Percentiles rank a stretch among this genome's conserved stretches.
phyloP scores from a whole-genome alignment of 805 yeast genomes.

The Schwanniomyces yamadae region DNA sequence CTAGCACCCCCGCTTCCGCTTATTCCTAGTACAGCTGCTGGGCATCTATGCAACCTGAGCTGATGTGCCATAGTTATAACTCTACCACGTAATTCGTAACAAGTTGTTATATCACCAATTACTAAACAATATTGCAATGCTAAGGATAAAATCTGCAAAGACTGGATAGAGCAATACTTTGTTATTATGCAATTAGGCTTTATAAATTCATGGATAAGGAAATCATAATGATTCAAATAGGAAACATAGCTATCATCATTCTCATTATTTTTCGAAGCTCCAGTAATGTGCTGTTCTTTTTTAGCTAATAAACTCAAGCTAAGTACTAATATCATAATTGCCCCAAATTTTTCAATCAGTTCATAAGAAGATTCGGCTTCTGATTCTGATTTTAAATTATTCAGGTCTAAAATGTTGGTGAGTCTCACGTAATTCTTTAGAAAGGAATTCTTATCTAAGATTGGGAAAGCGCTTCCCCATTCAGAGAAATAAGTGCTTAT shows the following conservation, averaged over 20 bases:
- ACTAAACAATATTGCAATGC: conserved; percentile 70
- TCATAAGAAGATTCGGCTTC: conserved; percentile 20
- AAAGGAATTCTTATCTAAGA: conserved; percentile 69
- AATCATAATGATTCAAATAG: conserved; percentile 51
- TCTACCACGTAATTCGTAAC: conserved; percentile 74
- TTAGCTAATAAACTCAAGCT: conserved; percentile 49
- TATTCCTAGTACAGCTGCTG: conserved; percentile 77
- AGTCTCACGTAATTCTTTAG: conserved; percentile 55
- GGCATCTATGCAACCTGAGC: conserved; percentile 80
- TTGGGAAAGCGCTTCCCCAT: conserved; percentile 73
- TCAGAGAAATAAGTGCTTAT: conserved; percentile 68
- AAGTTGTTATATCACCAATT: conserved; percentile 68
- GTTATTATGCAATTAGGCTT: conserved; percentile 57
- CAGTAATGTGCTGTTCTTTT: conserved; percentile 27
- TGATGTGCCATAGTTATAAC: conserved; percentile 84
- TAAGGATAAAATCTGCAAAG: conserved; percentile 66
- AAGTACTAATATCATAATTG: conserved; percentile 46
- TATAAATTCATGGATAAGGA: conserved; percentile 59
- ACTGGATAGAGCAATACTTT: conserved; percentile 59
- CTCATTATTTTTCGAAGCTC: conserved; percentile 11
- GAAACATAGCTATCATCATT: conserved; percentile 17
- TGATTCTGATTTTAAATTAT: conserved; percentile 5
- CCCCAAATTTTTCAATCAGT: conserved; percentile 56
- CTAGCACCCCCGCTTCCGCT: conserved; percentile 30
- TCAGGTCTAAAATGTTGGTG: conserved; percentile 43